Evolutionary conservation across 1,139 yeast genomes (phyloP).

Genomic region (Zhuliangozyma parablackwelliae): DNA sequence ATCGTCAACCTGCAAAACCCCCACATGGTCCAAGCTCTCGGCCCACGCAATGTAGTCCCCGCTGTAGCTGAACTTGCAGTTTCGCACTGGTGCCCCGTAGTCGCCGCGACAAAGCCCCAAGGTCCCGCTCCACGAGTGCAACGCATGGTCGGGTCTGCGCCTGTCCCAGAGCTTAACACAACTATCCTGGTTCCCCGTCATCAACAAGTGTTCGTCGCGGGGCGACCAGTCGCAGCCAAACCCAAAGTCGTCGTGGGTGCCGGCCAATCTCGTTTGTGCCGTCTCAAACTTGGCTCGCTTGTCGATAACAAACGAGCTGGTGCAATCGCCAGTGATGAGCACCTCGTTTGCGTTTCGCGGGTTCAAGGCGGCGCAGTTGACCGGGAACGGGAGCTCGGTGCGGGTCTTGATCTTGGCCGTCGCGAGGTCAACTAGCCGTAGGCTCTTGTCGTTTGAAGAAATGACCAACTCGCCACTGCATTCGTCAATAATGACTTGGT

Average conservation of each 20-base stretch:
- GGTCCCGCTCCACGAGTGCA: constrained; percentile 34
- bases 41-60: constrained; percentile 53
- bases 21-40: constrained; percentile 58
- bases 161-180: constrained; percentile 55
- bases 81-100: constrained; percentile 48
- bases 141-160: constrained; percentile 22
- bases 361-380: constrained; percentile 47
- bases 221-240: constrained; percentile 61
- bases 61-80: constrained; percentile 44
- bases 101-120: constrained; percentile 19
- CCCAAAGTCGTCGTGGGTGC: constrained; percentile 49
- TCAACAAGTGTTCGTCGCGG: constrained; percentile 35
- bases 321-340: constrained; percentile 50
- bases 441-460: constrained; percentile 47
- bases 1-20: constrained; percentile 39
- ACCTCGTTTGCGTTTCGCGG: constrained; percentile 31
- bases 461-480: constrained; percentile 25
- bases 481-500: constrained; percentile 40
- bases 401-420: constrained; percentile 11
- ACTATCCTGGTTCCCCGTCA: constrained; percentile 62
- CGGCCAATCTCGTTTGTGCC: constrained; percentile 10
- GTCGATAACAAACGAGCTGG: constrained; percentile 43
- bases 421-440: constrained; percentile 38
- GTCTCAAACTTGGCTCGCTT: constrained; percentile 20
- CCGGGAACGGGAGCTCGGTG: constrained; percentile 39